Evolutionary conservation across 352 stramenopile genomes (phyloP), one percentile per base, ranked within the genome.

Genomic region (Peronospora destructor): DNA sequence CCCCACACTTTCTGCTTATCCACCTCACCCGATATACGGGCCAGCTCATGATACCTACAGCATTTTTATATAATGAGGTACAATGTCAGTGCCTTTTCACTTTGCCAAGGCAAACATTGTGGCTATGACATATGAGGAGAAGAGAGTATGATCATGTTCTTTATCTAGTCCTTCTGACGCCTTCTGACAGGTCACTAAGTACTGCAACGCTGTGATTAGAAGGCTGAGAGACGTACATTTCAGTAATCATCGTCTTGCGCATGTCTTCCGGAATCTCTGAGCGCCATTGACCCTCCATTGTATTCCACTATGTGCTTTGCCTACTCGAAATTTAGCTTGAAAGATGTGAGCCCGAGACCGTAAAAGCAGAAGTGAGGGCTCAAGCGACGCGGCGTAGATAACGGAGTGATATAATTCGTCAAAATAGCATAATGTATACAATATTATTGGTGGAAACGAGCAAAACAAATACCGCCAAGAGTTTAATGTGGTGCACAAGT

Each of bases 161-260:
- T 37, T 8, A 14, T 37, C 9, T 1, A 37, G 12, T 19, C 4
- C 23, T 6, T 26, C 23, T 26, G 23, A 26, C 23, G 23, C 4
- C 23, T 26, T 0, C 23, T 4, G 4, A 6, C 4, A 3, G 26
- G 23, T 26, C 23, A 26, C 23, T 26, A 26, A 4, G 23, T 26
- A 26, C 23, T 26, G 4, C 23, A 26, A 21, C 42, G 11, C 13
- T 48, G 25, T 37, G 13, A 44, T 34, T 2, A 21, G 12, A 8
- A 49, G 32, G 19, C 10, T 2, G 26, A 43, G 13, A 19, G 4
- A 71, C 75, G 61, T 71, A 91, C 81, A 91, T 90, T 63, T 88
- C 74, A 16, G 76, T 90, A 66, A 91, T 91, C 78, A 91, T 90
- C 55, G 84, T 71, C 68, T 90, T 91, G 60, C 81, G 81, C 68